A percentile compares a stretch with the other conserved stretches of the same genome.
Evolutionary conservation across 148 eudicot genomes (phyloP).

Genomic region (Polygonum aviculare): DNA sequence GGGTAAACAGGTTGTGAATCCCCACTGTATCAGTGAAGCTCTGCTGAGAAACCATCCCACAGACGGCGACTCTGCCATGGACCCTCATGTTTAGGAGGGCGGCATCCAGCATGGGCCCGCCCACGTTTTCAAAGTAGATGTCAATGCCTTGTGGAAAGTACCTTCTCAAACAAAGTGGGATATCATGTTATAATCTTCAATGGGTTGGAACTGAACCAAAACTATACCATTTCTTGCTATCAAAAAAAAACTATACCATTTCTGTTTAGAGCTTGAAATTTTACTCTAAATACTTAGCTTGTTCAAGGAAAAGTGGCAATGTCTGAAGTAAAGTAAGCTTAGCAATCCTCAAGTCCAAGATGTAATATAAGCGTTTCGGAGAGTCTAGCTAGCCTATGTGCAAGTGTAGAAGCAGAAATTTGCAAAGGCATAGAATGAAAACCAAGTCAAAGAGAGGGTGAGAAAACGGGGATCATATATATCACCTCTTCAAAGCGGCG

Average conservation of each 20-base stretch:
- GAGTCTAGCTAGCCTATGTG: too few relatives aligned
- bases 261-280: neutral
- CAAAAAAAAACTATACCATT: neutral
- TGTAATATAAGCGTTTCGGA: too few relatives aligned
- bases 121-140: constrained; percentile 46
- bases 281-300: neutral
- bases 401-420: neutral
- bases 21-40: constrained; percentile 22
- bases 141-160: constrained; percentile 42
- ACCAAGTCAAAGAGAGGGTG: neutral
- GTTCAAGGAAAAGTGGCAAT: neutral
- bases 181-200: neutral
- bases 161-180: constrained; percentile 11
- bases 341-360: too few relatives aligned
- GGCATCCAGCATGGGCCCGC: constrained; percentile 43
- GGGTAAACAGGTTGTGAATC: constrained; percentile 19
- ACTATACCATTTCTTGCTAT: neutral
- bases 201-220: neutral
- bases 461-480: neutral
- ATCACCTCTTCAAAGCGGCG: constrained; percentile 61
- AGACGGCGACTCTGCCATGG: constrained; percentile 23
- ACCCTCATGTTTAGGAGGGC: constrained; percentile 31
- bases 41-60: constrained; percentile 45
- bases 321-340: neutral
- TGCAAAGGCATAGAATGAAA: neutral